phyloP scores from a whole-genome alignment of 2,329 filamentous ascomycete species.

The Fonsecaea pedrosoi region DNA sequence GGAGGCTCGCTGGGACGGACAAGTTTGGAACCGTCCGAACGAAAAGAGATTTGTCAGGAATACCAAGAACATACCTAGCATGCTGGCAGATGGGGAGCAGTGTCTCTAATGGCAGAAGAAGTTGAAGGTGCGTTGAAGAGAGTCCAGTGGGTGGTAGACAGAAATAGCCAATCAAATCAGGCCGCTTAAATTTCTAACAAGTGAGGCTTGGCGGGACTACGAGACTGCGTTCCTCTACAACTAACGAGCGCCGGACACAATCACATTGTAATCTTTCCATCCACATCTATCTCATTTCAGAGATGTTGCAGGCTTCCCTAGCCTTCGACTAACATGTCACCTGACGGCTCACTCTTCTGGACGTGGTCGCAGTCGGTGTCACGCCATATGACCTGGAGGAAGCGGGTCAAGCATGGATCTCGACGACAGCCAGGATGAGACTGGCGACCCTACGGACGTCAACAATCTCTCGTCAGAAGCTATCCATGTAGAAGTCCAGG shows the following conservation, averaged over 20 bases:
- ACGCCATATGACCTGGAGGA: constrained; percentile 23
- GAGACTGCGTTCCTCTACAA: neutral
- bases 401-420: constrained; percentile 21
- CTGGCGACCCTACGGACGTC: neutral
- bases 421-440: constrained; percentile 27
- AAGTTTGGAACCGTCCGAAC: too few species aligned
- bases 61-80: too few species aligned
- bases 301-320: neutral
- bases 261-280: neutral
- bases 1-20: too few species aligned
- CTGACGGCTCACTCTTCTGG: neutral
- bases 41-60: too few species aligned
- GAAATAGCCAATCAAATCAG: neutral
- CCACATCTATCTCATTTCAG: neutral
- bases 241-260: neutral
- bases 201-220: neutral
- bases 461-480: neutral
- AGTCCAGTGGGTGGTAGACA: too few species aligned
- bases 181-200: neutral
- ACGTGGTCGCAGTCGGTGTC: neutral
- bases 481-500: neutral
- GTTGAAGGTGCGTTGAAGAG: too few species aligned
- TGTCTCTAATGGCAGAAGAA: too few species aligned
- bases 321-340: constrained; percentile 1
- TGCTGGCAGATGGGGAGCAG: too few species aligned